These are phyloP conservation scores for Coemansia furcata DNA, from an alignment of 192 early-diverging fungal species.

Conservation along the genomic window DNA sequence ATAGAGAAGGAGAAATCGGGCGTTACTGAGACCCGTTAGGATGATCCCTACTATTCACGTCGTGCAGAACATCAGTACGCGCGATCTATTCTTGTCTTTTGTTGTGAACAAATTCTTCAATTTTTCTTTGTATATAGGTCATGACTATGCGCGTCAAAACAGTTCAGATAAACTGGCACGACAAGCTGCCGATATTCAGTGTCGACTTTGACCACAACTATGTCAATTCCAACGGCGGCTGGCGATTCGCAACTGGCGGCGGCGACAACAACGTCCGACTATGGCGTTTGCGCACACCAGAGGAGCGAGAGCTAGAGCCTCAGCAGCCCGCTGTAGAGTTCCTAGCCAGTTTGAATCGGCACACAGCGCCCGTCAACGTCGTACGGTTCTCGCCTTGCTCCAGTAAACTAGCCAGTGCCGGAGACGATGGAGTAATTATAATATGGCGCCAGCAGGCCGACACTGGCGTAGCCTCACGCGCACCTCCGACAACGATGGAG, in stretches of 20 bases:
- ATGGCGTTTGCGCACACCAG: conserved; percentile 33
- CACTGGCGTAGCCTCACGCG: background rate
- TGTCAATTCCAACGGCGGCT: conserved; percentile 27
- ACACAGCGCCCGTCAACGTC: conserved; percentile 88
- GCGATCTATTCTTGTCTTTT: background rate
- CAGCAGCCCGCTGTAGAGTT: conserved; percentile 66
- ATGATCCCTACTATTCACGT: background rate
- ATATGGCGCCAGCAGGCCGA: conserved; percentile 65
- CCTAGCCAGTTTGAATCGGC: conserved; percentile 76
- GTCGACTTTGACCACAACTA: conserved; percentile 78
- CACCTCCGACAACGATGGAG: conserved; percentile 1
- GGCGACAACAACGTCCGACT: conserved; percentile 88
- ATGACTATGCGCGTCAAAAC: conserved; percentile 63
- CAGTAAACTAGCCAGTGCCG: conserved; percentile 77
- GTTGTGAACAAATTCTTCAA: background rate
- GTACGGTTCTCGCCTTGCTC: conserved; percentile 83
- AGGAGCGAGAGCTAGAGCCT: conserved; percentile 14
- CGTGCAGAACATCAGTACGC: background rate
- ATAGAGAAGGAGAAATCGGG: background rate
- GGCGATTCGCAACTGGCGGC: conserved; percentile 85
- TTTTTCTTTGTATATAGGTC: background rate
- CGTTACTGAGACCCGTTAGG: background rate
- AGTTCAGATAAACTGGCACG: conserved; percentile 95
- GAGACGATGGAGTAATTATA: conserved; percentile 88
- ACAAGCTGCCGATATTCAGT: conserved; percentile 84